A percentile compares a stretch with the other conserved stretches of the same genome.
Evolutionary conservation across 495 filamentous ascomycete genomes (phyloP).

Genomic region (Chaetomium tenue): DNA sequence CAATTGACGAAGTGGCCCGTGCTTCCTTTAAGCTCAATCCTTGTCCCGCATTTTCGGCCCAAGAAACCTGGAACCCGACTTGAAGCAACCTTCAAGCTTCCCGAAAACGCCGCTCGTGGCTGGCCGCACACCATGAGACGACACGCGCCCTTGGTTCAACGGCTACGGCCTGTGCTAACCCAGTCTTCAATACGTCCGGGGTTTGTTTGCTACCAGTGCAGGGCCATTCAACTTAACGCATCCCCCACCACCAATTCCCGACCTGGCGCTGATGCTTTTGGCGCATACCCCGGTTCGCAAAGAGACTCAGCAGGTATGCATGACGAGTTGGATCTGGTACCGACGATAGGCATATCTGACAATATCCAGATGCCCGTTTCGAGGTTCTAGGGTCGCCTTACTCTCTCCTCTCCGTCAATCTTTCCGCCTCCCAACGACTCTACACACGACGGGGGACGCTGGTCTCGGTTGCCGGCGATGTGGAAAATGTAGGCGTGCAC

Average conservation of each 20-base stretch:
- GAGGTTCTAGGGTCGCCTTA: slow-evolving; percentile 86
- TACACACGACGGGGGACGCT: slow-evolving; percentile 89
- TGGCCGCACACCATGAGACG: slow-evolving; percentile 32
- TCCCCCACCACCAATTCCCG: slow-evolving; percentile 52
- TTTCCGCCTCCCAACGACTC: slow-evolving; percentile 88
- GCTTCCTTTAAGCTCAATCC: background rate
- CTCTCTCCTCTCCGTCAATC: slow-evolving; percentile 85
- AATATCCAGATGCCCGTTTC: slow-evolving; percentile 76
- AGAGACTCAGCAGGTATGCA: slow-evolving; percentile 44
- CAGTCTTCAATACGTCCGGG: slow-evolving; percentile 11
- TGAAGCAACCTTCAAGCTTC: background rate
- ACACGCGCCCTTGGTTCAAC: slow-evolving; percentile 29
- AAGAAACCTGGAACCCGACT: too few species aligned
- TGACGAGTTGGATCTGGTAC: slow-evolving; percentile 2
- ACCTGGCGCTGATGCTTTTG: slow-evolving; percentile 47
- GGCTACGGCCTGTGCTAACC: slow-evolving; percentile 23
- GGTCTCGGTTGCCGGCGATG: slow-evolving; percentile 82
- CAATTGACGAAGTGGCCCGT: slow-evolving; percentile 1
- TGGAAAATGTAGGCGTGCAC: slow-evolving; percentile 67
- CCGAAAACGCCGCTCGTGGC: slow-evolving; percentile 12
- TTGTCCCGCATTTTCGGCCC: slow-evolving; percentile 13
- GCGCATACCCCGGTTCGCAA: slow-evolving; percentile 33
- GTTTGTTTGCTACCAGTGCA: slow-evolving; percentile 49
- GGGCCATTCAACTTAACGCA: slow-evolving; percentile 55
- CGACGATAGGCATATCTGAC: slow-evolving; percentile 19